These are phyloP conservation scores for Lactifluus piperatus DNA, from an alignment of 768 basidiomycete genomes.

Conservation along the genomic window DNA sequence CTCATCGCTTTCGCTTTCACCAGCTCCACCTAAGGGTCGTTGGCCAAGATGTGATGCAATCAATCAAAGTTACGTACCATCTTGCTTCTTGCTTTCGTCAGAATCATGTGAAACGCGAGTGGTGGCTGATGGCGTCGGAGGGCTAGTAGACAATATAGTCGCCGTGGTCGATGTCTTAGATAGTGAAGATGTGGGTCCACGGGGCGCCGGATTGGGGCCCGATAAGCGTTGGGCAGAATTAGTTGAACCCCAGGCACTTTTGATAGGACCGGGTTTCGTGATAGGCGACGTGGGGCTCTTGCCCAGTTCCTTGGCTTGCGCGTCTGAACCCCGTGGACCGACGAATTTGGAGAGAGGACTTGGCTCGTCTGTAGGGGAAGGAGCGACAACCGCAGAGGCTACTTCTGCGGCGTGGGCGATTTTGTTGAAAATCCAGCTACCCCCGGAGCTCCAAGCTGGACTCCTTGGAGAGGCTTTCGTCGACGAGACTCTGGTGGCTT, in stretches of 20 bases:
- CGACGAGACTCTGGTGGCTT: background rate
- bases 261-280: background rate
- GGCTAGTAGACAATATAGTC: background rate
- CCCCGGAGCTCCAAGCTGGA: background rate
- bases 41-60: background rate
- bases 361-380: background rate
- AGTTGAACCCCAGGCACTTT: background rate
- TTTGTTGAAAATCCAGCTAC: background rate
- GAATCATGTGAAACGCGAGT: background rate
- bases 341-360: background rate
- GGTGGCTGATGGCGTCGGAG: background rate
- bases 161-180: background rate
- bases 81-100: background rate
- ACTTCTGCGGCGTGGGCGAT: background rate
- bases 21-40: background rate
- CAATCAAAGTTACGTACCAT: background rate
- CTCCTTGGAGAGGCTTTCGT: background rate
- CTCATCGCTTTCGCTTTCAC: background rate
- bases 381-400: background rate
- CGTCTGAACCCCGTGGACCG: background rate
- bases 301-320: background rate
- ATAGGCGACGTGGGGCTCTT: background rate
- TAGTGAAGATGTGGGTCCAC: background rate
- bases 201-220: background rate
- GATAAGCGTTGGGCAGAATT: background rate